Conservation (phyloP, 805 yeast genomes). For the Saturnispora dispora region DNA sequence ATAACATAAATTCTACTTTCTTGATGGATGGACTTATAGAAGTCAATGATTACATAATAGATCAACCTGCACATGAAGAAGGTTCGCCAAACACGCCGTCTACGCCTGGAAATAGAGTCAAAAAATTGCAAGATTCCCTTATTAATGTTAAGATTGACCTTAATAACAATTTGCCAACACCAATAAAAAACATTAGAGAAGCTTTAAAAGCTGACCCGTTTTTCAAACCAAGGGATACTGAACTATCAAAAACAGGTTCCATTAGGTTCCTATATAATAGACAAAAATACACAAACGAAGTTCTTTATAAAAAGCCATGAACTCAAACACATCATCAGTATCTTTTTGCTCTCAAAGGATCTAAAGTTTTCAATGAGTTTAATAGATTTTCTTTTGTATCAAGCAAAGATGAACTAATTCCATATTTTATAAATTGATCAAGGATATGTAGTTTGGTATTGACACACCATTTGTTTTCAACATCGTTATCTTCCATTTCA, state of each 20-base stretch:
- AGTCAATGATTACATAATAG: conserved; percentile 13
- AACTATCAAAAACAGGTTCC: conserved; percentile 25
- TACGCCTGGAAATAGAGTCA: conserved; percentile 8
- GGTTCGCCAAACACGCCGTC: conserved; percentile 1
- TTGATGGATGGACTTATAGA: conserved; percentile 17
- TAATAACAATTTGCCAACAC: conserved; percentile 7
- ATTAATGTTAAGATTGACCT: conserved; percentile 26
- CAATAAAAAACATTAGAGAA: neutral
- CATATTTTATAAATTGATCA: conserved; percentile 24
- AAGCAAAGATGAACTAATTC: neutral
- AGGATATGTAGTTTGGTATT: conserved; percentile 43
- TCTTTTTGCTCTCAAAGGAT: conserved; percentile 57
- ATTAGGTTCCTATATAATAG: conserved; percentile 27
- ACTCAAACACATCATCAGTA: conserved; percentile 27
- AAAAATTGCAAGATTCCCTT: conserved; percentile 21
- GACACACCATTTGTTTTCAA: conserved; percentile 69
- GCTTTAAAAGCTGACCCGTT: conserved; percentile 18
- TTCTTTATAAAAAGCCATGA: conserved; percentile 13
- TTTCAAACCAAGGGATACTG: conserved; percentile 25
- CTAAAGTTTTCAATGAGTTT: conserved; percentile 39
- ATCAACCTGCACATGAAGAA: conserved; percentile 1
- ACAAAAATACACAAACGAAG: conserved; percentile 21
- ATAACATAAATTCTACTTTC: conserved; percentile 21
- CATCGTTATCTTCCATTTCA: conserved; percentile 59
- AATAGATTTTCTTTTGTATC: conserved; percentile 24